These are phyloP conservation scores for Arbutus unedo DNA, from an alignment of 148 eudicot species.

Conservation along the genomic window DNA sequence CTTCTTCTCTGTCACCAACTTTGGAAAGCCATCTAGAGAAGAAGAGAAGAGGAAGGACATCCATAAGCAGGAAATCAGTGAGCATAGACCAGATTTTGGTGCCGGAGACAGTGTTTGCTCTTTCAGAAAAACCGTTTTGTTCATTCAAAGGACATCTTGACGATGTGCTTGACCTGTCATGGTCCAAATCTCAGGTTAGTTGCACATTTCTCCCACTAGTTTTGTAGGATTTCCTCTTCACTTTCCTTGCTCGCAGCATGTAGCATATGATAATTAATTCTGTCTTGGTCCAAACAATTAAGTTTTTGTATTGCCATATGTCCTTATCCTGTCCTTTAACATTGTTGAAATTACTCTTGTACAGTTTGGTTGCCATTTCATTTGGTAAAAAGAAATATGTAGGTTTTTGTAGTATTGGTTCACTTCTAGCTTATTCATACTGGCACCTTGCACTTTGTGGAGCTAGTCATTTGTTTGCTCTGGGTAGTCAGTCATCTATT, in stretches of 20 bases:
- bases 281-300: neutral
- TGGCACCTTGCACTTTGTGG: neutral
- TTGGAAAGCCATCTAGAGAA: constrained; percentile 51
- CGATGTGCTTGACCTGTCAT: constrained; percentile 92
- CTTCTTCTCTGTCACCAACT: constrained; percentile 42
- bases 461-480: neutral
- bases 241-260: neutral
- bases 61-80: constrained; percentile 78
- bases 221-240: neutral
- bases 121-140: constrained; percentile 88
- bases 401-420: neutral
- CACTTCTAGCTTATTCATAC: constrained; percentile 3
- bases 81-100: constrained; percentile 65
- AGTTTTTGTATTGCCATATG: neutral
- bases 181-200: constrained; percentile 97
- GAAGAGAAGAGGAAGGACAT: constrained; percentile 78
- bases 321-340: neutral
- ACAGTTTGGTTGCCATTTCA: neutral
- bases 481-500: constrained; percentile 10
- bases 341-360: neutral
- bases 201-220: neutral
- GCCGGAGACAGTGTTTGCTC: constrained; percentile 77
- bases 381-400: neutral
- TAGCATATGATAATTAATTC: neutral
- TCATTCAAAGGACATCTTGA: constrained; percentile 84